phyloP scores from a whole-genome alignment of 2,329 filamentous ascomycete species.

The Coleophoma cylindrospora region DNA sequence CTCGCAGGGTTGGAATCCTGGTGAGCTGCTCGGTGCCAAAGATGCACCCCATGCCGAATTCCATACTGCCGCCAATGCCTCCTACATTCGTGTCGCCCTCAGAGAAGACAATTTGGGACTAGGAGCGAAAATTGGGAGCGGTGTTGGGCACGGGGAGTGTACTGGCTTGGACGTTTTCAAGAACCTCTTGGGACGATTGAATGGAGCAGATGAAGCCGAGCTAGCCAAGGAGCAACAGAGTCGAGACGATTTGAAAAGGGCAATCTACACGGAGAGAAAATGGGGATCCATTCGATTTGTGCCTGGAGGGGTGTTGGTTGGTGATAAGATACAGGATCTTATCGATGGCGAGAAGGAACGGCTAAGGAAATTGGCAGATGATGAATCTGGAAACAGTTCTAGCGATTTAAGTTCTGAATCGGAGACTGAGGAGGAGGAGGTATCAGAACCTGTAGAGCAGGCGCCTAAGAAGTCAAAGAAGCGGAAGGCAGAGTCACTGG shows the following conservation, averaged over 20 bases:
- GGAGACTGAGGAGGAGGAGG: not conserved
- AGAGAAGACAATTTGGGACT: slow-evolving; percentile 92
- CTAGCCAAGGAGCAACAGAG: slow-evolving; percentile 66
- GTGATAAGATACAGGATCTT: slow-evolving; percentile 48
- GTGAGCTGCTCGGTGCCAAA: slow-evolving; percentile 73
- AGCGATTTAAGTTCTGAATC: slow-evolving; percentile 1
- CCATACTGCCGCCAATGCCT: slow-evolving; percentile 75
- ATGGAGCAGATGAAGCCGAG: slow-evolving; percentile 75
- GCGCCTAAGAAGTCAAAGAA: slow-evolving; percentile 26
- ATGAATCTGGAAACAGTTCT: slow-evolving; percentile 1
- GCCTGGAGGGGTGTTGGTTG: slow-evolving; percentile 67
- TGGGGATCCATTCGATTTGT: slow-evolving; percentile 85
- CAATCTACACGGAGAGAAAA: slow-evolving; percentile 67
- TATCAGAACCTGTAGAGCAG: slow-evolving; percentile 7
- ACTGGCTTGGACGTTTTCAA: slow-evolving; percentile 86
- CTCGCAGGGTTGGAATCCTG: slow-evolving; percentile 86
- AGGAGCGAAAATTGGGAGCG: slow-evolving; percentile 72
- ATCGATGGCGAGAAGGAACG: slow-evolving; percentile 30
- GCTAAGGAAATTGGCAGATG: slow-evolving; percentile 22
- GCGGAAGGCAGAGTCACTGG: slow-evolving; percentile 39
- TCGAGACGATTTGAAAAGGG: slow-evolving; percentile 65
- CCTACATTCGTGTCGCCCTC: slow-evolving; percentile 77
- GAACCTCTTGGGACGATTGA: slow-evolving; percentile 79
- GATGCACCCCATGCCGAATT: slow-evolving; percentile 70
- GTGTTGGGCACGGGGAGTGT: slow-evolving; percentile 60